phyloP scores from a whole-genome alignment of 768 basidiomycete genomes.

The Calocybe indica region DNA sequence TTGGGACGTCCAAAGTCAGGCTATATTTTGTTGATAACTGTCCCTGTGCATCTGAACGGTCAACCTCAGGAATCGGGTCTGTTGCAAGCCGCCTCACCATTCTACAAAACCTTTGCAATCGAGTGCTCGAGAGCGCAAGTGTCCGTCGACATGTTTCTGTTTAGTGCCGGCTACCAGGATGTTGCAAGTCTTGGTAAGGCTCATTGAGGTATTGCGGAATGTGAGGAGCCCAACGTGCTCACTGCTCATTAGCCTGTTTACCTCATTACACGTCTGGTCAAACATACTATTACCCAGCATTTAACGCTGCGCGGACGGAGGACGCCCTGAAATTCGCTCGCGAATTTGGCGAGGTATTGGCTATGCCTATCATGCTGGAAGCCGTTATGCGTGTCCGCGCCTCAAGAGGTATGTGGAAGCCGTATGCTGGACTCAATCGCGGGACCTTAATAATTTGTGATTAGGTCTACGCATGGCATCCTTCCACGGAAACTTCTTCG shows the following conservation, averaged over 20 bases:
- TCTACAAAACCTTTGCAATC: constrained; percentile 98
- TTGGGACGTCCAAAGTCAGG: constrained; percentile 86
- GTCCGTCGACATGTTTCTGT: constrained; percentile 99
- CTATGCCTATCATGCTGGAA: constrained; percentile 93
- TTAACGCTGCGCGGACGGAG: constrained; percentile 90
- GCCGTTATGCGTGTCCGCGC: constrained; percentile 97
- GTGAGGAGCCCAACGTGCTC: background rate
- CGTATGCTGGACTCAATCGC: background rate
- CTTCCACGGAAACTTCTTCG: constrained; percentile 99
- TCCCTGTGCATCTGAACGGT: background rate
- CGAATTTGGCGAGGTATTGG: constrained; percentile 90
- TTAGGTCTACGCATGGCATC: constrained; percentile 89
- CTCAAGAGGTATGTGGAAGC: constrained; percentile 61
- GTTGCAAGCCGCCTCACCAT: constrained; percentile 87
- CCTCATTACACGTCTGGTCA: constrained; percentile 98
- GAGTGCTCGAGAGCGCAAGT: constrained; percentile 97
- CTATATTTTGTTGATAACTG: background rate
- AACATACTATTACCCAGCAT: constrained; percentile 97
- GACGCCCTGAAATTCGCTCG: constrained; percentile 98
- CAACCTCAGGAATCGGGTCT: constrained; percentile 76
- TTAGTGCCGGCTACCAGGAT: constrained; percentile 90
- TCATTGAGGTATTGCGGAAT: no score
- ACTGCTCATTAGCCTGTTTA: constrained; percentile 60
- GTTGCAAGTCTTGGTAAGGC: constrained; percentile 82
- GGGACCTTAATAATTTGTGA: constrained; percentile 3